Base-by-base conservation (phyloP, 2,329 filamentous ascomycete genomes). In the Trichoderma hamatum region DNA sequence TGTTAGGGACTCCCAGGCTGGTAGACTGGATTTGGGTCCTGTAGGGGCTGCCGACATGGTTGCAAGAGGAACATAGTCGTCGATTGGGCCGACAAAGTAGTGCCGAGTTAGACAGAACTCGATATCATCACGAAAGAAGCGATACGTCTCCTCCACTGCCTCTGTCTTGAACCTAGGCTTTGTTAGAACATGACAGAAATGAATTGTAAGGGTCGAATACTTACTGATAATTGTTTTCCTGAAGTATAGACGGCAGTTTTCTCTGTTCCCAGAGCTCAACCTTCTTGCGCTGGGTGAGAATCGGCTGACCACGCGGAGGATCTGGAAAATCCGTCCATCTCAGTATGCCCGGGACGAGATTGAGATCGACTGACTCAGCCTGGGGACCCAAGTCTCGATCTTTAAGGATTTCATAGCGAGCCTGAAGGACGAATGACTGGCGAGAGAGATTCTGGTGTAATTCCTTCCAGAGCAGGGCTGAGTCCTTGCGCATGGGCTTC, bases 281-380 rank as follows among this genome's bases (percentile, higher is more conserved):
- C 76, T 84, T 85, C 74, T 85, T 87, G 49, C 86, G 81, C 74
- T 87, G 83, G 11, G 81, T 84, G 39, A 87, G 76, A 60, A 80
- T 39, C 13, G 84, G 81, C n/a, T 81, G 79, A 14, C 80, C 80
- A 28, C 80, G 80, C 1, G 83, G 79, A 19, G 87, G 87, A 70
- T 90, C 88, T 1, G 88, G 88, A 55, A 89, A 81, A 72, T 90
- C 88, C 6, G 81, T 84, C 86, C 87, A 90, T 55, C 84, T 80
- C 69, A 90, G 75, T 3, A 84, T 82, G 21, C 85, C 86, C 0
- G 79, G 78, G 0, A 78, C 75, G 6, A 77, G 73, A 70, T 86
- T 82, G 51, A 84, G 80, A 49, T 84, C 80, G 68, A 75, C 73
- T 2, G 76, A 69, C 0, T 76, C 70, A 1, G 75, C 74, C 13